Percentiles rank a stretch among this genome's conserved stretches.
These are phyloP conservation scores for Brassica carinata DNA, from an alignment of 345 rosid species.

Conservation along the genomic window DNA sequence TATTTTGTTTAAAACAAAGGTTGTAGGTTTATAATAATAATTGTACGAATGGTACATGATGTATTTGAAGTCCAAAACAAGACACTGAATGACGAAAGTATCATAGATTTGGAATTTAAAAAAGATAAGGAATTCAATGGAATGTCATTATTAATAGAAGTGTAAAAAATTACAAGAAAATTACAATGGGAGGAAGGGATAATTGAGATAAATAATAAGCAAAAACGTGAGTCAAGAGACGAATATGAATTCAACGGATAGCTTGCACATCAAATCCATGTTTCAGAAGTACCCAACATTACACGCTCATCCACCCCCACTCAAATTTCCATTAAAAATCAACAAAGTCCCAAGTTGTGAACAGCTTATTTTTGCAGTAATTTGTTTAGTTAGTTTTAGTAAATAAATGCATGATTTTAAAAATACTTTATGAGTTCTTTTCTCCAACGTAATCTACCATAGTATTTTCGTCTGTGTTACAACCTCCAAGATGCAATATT, in stretches of 20 bases:
- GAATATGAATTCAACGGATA: background rate
- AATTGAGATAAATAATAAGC: conserved; percentile 18
- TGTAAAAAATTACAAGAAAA: background rate
- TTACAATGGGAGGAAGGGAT: background rate
- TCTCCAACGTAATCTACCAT: conserved; percentile 6
- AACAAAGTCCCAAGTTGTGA: conserved; percentile 27
- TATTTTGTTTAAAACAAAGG: background rate
- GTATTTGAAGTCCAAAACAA: background rate
- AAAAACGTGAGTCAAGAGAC: conserved; percentile 23
- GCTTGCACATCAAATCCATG: conserved; percentile 40
- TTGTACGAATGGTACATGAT: background rate
- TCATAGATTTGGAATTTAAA: background rate
- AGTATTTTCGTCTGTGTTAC: conserved; percentile 4
- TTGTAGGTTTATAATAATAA: background rate
- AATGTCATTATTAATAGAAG: background rate
- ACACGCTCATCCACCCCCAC: conserved; percentile 36
- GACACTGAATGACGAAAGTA: background rate
- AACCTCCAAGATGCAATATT: conserved; percentile 22
- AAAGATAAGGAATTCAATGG: conserved; percentile 16
- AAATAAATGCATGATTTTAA: background rate
- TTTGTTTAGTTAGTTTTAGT: background rate
- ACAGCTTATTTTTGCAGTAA: conserved; percentile 16
- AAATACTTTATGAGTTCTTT: background rate
- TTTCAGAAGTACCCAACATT: conserved; percentile 38
- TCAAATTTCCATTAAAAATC: background rate